Base-by-base conservation (phyloP, 768 basidiomycete species). In the Trametes cinnabarina region DNA sequence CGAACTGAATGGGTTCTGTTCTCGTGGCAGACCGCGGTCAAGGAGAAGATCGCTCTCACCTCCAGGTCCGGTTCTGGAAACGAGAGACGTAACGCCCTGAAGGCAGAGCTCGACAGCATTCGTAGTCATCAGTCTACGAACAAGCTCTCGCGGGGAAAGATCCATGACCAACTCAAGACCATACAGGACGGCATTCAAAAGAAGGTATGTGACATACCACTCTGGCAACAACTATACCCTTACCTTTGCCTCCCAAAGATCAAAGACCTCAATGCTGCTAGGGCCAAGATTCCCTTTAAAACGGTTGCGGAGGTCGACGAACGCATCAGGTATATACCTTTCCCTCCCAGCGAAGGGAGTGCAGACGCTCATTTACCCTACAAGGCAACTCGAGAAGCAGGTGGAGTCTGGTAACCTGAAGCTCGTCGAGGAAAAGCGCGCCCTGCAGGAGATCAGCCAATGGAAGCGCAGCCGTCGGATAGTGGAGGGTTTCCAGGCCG, bases 371-470 rank as follows among this genome's bases (percentile, higher is more conserved):
- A 55, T 30, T 46, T 52, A 28, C 40, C 19, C 17, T 57, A 39
- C 66, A 37, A 95, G 93, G 65, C 78, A 86, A 60, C 77, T 97
- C 58, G 92, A 98, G 48, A 88, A 84, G 68, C 90, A 94, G 70
- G 87, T 99, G 51, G 96, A 98, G 69, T 92, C 92, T 4, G 96
- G 96, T 23, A 84, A 66, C 57, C 80, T 99, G 81, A 97, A 92
- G 70, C 80, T 98, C 57, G 94, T 87, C 25, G 95, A 97, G 55
- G 97, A 99, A 74, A 98, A 97, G 75, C 87, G 93, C 50, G 91
- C 94, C 4, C 80, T 99, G n/a, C 82, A 84, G 63, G 96, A 98
- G 66, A 96, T 99, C 60, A 83, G 80, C 60, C 79, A 81, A 42
- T 75, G 79, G 61, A 91, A 83, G 68, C 88, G 92, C 41, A 79